Percentiles rank a stretch among this genome's conserved stretches.
These are phyloP conservation scores for Globisporangium paroecandrum DNA, from an alignment of 352 stramenopile species.

Conservation along the genomic window DNA sequence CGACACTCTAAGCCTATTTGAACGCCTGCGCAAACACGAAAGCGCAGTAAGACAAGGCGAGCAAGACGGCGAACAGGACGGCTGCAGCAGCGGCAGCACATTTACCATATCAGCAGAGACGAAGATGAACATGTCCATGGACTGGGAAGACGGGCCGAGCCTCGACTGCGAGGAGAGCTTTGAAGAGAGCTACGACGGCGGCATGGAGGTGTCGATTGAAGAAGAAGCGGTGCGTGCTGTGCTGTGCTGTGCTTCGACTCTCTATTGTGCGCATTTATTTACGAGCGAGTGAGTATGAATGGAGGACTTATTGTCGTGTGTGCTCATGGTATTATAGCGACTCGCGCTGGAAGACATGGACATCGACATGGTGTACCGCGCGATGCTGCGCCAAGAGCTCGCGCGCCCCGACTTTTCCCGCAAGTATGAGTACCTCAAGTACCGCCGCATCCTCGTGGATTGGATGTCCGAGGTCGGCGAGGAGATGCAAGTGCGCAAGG, in stretches of 20 bases:
- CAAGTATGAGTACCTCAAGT: constrained; percentile 83
- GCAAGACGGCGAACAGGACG: neutral
- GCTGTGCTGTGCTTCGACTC: neutral
- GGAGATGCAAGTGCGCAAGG: constrained; percentile 81
- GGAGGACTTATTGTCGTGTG: neutral
- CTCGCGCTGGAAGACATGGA: constrained; percentile 76
- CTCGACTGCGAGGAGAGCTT: constrained; percentile 84
- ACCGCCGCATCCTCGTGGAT: constrained; percentile 76
- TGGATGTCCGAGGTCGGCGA: constrained; percentile 87
- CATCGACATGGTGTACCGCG: constrained; percentile 61
- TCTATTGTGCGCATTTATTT: neutral
- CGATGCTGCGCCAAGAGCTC: constrained; percentile 77
- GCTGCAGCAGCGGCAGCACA: neutral
- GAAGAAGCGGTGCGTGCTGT: constrained; percentile 34
- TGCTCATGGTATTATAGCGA: constrained; percentile 27
- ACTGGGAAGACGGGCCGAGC: constrained; percentile 53
- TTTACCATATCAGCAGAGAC: neutral
- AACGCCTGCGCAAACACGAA: neutral
- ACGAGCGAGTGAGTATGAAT: neutral
- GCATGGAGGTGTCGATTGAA: constrained; percentile 39
- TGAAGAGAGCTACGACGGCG: constrained; percentile 47
- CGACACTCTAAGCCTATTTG: neutral
- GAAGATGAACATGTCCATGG: constrained; percentile 28
- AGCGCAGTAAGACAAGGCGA: neutral
- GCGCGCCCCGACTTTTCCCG: constrained; percentile 61